phyloP scores from a whole-genome alignment of 345 rosid genomes.

The Carallia pectinifolia region DNA sequence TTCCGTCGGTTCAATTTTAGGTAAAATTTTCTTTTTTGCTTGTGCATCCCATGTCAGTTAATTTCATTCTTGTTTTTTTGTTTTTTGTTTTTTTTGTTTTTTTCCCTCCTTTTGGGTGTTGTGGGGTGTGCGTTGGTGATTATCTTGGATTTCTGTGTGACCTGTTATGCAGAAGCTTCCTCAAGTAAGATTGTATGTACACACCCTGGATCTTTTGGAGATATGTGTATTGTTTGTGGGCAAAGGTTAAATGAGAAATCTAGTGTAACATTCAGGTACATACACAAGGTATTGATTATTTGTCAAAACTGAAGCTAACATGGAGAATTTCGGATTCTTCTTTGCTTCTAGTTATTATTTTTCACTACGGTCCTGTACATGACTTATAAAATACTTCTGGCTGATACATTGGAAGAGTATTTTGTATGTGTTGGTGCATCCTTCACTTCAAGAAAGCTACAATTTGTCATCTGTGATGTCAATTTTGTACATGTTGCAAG shows the following conservation, averaged over 20 bases:
- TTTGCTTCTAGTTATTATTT: not conserved
- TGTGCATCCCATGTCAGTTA: not conserved
- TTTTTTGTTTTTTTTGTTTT: not conserved
- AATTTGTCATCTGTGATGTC: not conserved
- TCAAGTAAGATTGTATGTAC: constrained; percentile 41
- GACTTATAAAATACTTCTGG: not conserved
- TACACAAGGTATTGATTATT: constrained; percentile 56
- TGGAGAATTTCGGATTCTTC: not conserved
- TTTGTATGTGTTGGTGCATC: not conserved
- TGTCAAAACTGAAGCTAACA: not conserved
- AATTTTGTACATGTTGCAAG: not conserved
- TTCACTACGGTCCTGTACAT: not conserved
- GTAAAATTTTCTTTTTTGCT: constrained; percentile 29
- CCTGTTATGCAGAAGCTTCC: constrained; percentile 46
- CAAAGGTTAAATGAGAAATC: constrained; percentile 54
- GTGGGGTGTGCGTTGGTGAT: not conserved
- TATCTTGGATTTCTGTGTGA: not conserved
- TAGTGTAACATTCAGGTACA: constrained; percentile 66
- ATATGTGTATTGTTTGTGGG: constrained; percentile 69
- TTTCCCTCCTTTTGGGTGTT: not conserved
- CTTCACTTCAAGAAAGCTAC: not conserved
- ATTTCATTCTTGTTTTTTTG: not conserved
- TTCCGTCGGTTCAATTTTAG: constrained; percentile 34
- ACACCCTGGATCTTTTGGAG: constrained; percentile 79
- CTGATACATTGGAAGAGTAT: not conserved